Evolutionary conservation across 768 basidiomycete species (phyloP), one percentile per base, ranked within the genome.

Genomic region (Dacryopinax spathularia): DNA sequence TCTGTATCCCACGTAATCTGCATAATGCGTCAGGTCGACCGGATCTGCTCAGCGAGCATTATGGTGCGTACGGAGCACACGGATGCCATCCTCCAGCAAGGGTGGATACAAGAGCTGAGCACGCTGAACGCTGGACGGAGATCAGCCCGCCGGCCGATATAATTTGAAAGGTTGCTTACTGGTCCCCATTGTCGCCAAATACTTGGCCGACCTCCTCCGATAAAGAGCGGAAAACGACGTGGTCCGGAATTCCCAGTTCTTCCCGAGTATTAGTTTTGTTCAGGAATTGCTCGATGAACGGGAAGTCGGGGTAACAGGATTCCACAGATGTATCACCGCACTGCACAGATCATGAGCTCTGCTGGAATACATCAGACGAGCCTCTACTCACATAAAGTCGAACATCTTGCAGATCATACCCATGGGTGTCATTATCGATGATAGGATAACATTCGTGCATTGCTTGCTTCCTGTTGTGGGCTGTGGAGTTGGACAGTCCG

Each of bases 1-100:
- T 20, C 69, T 67, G 4, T 68, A 68, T 5, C 74, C 74, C 34
- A 75, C 64, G 36, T 70, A 73, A 62, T 74, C 74, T 75, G 37
- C 7, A 35, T 13, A 18, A 31, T 35, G n/a, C 10, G 15, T 41
- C 15, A 33, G 18, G 1, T 43, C 4, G 18, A 2, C 25, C n/a
- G 2, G 34, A 20, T 20, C 15, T 22, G 18, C 33, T 9, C 9
- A 34, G 5, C 16, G 36, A 35, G n/a, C n/a, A n/a, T n/a, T n/a
- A n/a, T n/a, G n/a, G n/a, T 9, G n/a, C 66, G 33, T 34, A 67
- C 66, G 66, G 12, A 67, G 60, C 20, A 67, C 22, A 20, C 72
- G 67, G 43, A 75, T 72, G 5, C 74, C 71, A 39, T 70, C 70
- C 0, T 63, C 20, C 16, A 73, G 69, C 29, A 75, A 65, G 1